Evolutionary conservation across 2,329 filamentous ascomycete species (phyloP).

Genomic region (Neurospora crassa): DNA sequence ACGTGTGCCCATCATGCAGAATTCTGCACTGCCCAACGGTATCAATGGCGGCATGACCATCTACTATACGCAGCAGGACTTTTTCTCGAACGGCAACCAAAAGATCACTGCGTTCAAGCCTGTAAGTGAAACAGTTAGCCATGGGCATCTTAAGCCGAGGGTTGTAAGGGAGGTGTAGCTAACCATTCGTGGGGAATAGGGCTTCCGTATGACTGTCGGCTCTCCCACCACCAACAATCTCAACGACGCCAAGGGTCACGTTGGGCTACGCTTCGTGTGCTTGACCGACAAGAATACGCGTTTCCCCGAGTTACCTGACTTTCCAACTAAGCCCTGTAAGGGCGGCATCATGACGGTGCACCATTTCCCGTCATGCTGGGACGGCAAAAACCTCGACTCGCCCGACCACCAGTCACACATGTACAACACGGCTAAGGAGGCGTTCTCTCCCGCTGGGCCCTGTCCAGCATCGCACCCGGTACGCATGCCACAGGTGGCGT

Average conservation of each 20-base stretch:
- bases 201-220: slow-evolving; percentile 35
- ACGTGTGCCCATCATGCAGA: slow-evolving; percentile 16
- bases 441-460: slow-evolving; percentile 16
- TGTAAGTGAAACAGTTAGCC: slow-evolving; percentile 16
- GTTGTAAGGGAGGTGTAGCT: neutral
- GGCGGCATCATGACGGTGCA: slow-evolving; percentile 34
- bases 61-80: slow-evolving; percentile 22
- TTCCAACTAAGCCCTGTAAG: slow-evolving; percentile 28
- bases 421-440: slow-evolving; percentile 20
- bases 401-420: slow-evolving; percentile 34
- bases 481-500: slow-evolving; percentile 26
- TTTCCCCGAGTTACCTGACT: slow-evolving; percentile 29
- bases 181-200: slow-evolving; percentile 16
- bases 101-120: slow-evolving; percentile 34
- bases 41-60: slow-evolving; percentile 19
- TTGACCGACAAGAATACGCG: slow-evolving; percentile 29
- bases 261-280: slow-evolving; percentile 31
- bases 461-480: slow-evolving; percentile 23
- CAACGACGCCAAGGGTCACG: slow-evolving; percentile 23
- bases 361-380: slow-evolving; percentile 45
- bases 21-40: slow-evolving; percentile 13
- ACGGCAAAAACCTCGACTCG: slow-evolving; percentile 46
- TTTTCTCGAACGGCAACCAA: slow-evolving; percentile 23
- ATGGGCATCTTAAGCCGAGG: neutral
- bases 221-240: slow-evolving; percentile 20